These are phyloP conservation scores for Mortierella sp. DNA, from an alignment of 371 early-diverging fungal species.

Conservation along the genomic window DNA sequence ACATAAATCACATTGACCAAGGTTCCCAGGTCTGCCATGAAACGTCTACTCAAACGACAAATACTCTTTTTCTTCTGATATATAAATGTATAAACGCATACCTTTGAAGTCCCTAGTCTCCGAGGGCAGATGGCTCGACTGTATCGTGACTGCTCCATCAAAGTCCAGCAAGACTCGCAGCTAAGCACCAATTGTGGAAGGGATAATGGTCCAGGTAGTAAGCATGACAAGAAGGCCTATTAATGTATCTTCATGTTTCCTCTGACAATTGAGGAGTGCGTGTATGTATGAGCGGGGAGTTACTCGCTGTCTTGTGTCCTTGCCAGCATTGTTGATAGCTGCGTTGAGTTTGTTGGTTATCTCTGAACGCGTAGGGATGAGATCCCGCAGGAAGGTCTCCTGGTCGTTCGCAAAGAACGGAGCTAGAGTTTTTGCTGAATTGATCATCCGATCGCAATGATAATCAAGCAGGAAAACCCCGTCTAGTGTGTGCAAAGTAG, in stretches of 20 bases:
- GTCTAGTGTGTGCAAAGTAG: slow-evolving; percentile 6
- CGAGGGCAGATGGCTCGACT: slow-evolving; percentile 56
- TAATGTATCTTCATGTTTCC: background rate
- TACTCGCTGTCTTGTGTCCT: slow-evolving; percentile 56
- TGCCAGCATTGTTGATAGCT: slow-evolving; percentile 49
- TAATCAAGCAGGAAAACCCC: slow-evolving; percentile 46
- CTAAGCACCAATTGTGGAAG: too few relatives aligned
- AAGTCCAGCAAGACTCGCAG: slow-evolving; percentile 61
- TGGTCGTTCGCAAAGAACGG: slow-evolving; percentile 23
- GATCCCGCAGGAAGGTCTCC: slow-evolving; percentile 54
- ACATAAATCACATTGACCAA: too few relatives aligned
- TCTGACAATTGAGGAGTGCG: background rate
- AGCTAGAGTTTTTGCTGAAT: slow-evolving; percentile 39
- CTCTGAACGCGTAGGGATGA: slow-evolving; percentile 53
- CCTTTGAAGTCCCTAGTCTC: slow-evolving; percentile 29
- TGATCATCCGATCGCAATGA: slow-evolving; percentile 51
- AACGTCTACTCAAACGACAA: too few relatives aligned
- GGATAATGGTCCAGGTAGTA: too few relatives aligned
- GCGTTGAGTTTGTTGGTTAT: slow-evolving; percentile 42
- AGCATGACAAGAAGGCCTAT: too few relatives aligned
- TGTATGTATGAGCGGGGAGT: too few relatives aligned
- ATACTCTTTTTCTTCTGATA: too few relatives aligned
- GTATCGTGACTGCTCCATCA: slow-evolving; percentile 54
- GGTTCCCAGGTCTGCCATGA: too few relatives aligned
- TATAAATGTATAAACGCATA: too few relatives aligned